Evolutionary conservation across 345 rosid genomes (phyloP).

Genomic region (Firmiana major): DNA sequence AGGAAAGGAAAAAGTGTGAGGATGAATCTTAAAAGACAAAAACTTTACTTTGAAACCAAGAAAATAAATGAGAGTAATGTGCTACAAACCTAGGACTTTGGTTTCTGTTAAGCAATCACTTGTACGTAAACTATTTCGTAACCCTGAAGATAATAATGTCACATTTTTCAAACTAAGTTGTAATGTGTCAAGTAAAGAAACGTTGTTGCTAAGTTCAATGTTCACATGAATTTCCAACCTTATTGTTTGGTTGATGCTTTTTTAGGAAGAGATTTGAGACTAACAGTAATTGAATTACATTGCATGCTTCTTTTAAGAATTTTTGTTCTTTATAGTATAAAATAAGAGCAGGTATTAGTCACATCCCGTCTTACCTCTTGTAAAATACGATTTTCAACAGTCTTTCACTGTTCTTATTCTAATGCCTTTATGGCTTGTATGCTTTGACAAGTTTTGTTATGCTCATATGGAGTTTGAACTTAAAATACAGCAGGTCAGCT

Average conservation of each 20-base stretch:
- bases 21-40: conserved; percentile 10
- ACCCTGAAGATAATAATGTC: not conserved
- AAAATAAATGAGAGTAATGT: not conserved
- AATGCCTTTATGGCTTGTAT: no score
- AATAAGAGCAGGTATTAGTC: no score
- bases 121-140: conserved; percentile 10
- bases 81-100: not conserved
- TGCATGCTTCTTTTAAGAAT: no score
- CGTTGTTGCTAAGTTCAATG: not conserved
- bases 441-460: no score
- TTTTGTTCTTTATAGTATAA: no score
- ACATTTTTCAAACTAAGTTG: not conserved
- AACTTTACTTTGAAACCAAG: conserved; percentile 13
- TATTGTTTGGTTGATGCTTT: not conserved
- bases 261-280: no score
- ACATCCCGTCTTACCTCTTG: no score
- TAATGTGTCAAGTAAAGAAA: not conserved
- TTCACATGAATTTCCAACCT: not conserved
- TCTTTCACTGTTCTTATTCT: no score
- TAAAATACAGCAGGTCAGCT: no score
- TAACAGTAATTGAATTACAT: no score
- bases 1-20: not conserved
- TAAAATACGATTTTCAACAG: no score
- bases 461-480: no score
- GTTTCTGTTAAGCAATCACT: conserved; percentile 1